Evolutionary conservation across 768 basidiomycete species (phyloP), one percentile per base, ranked within the genome.

Genomic region (Terana coerulea): DNA sequence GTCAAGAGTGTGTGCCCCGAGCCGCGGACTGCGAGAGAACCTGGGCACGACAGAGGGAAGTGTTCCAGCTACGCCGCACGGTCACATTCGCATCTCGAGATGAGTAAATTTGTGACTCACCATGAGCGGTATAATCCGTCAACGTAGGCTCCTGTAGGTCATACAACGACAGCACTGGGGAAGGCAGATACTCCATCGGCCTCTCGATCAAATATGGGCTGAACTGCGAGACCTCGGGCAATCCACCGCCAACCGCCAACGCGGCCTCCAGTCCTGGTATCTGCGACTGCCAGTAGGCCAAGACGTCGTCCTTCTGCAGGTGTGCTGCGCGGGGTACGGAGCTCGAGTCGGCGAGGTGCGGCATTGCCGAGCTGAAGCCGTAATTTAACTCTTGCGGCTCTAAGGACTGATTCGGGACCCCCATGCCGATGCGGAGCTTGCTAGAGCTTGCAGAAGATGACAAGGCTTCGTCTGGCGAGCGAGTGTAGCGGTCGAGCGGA

Each of bases 21-120:
- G 12, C 3, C 28, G 39, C 12, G 53, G 53, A 39, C 53, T 54
- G 34, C 39, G 40, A 19, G 53, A 54, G 25, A 49, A 47, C 41
- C 47, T 47, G 34, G 37, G 29, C 12, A 54, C 47, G 30, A 54
- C 42, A n/a, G 53, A 49, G 8, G 53, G 53, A 1, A 47, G 47
- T 10, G 39, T 11, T 24, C 24, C 35, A 5, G 39, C 53, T 54
- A 35, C 24, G n/a, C 19, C 9, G 11, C 15, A 15, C 43, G 33
- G 35, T 28, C 25, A 19, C 10, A 30, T 24, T 7, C 25, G 19
- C n/a, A 41, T 12, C 24, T 41, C 15, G 14, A 25, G 26, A 9
- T 7, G 3, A 17, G 17, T n/a, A 28, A 9, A 22, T 17, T 19
- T 29, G 4, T 17, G 34, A 45, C 53, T 42, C 33, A 54, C 53